Evolutionary conservation across 2,329 filamentous ascomycete genomes (phyloP).

Genomic region (Arthroderma uncinatum): DNA sequence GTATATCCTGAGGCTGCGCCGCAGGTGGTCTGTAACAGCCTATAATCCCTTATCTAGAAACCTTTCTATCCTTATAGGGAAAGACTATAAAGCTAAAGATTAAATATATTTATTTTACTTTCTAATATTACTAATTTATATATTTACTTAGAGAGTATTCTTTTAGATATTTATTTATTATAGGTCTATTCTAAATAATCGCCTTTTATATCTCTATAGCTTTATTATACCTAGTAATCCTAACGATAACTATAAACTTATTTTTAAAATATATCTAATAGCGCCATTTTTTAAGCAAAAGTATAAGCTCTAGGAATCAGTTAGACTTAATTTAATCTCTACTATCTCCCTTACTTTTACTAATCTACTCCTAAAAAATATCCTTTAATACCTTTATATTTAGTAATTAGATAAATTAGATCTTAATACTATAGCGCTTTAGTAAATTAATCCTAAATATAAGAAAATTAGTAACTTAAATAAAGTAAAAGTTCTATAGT

Average conservation of each 20-base stretch:
- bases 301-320: slow-evolving; percentile 26
- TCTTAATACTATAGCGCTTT: slow-evolving; percentile 18
- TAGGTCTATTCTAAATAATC: slow-evolving; percentile 26
- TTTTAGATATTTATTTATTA: slow-evolving; percentile 30
- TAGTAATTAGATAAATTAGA: slow-evolving; percentile 24
- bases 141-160: no score
- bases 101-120: slow-evolving; percentile 23
- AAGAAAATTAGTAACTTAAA: slow-evolving; percentile 24
- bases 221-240: slow-evolving; percentile 29
- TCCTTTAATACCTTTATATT: slow-evolving; percentile 30
- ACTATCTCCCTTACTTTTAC: slow-evolving; percentile 27
- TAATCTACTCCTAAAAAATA: slow-evolving; percentile 25
- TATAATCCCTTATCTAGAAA: slow-evolving; percentile 24
- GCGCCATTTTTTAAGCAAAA: slow-evolving; percentile 28
- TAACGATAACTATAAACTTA: slow-evolving; percentile 29
- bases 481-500: slow-evolving; percentile 25
- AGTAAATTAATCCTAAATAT: slow-evolving; percentile 18
- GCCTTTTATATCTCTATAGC: slow-evolving; percentile 30
- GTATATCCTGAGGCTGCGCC: no score
- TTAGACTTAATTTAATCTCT: slow-evolving; percentile 23
- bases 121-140: slow-evolving; percentile 14
- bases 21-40: no score
- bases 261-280: slow-evolving; percentile 26
- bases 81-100: slow-evolving; percentile 26
- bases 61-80: slow-evolving; percentile 23